Evolutionary conservation across 176 grass and related monocot species (phyloP).

Genomic region (Tillandsia leiboldiana): DNA sequence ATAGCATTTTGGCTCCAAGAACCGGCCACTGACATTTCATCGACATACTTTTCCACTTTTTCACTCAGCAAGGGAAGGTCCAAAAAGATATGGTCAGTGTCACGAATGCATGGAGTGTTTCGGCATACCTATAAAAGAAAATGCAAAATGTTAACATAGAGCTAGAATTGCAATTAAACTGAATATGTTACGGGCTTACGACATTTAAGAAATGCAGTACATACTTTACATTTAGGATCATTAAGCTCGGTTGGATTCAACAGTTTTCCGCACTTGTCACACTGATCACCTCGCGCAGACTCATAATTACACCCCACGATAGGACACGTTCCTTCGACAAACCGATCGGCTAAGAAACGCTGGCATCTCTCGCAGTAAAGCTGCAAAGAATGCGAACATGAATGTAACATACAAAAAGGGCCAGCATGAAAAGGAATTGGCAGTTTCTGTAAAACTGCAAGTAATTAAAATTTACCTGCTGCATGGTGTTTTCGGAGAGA

Average conservation of each 20-base stretch:
- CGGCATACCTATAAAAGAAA: constrained; percentile 47
- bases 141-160: background rate
- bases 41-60: constrained; percentile 75
- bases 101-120: constrained; percentile 62
- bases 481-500: constrained; percentile 96
- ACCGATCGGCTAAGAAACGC: constrained; percentile 83
- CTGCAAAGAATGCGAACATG: constrained; percentile 26
- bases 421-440: background rate
- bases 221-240: constrained; percentile 93
- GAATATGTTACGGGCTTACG: too few relatives aligned
- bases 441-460: background rate
- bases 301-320: constrained; percentile 65
- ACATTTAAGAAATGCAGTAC: too few relatives aligned
- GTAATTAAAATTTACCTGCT: constrained; percentile 39
- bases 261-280: constrained; percentile 87
- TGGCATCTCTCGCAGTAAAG: constrained; percentile 78
- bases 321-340: constrained; percentile 84
- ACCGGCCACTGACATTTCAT: constrained; percentile 68
- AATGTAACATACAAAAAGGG: background rate
- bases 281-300: constrained; percentile 79
- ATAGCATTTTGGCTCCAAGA: constrained; percentile 97
- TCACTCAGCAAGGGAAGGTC: constrained; percentile 83
- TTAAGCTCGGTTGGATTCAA: constrained; percentile 87
- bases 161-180: background rate
- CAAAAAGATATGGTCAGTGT: constrained; percentile 93